These are phyloP conservation scores for Limnanthes douglasii DNA, from an alignment of 345 rosid species.

Conservation along the genomic window DNA sequence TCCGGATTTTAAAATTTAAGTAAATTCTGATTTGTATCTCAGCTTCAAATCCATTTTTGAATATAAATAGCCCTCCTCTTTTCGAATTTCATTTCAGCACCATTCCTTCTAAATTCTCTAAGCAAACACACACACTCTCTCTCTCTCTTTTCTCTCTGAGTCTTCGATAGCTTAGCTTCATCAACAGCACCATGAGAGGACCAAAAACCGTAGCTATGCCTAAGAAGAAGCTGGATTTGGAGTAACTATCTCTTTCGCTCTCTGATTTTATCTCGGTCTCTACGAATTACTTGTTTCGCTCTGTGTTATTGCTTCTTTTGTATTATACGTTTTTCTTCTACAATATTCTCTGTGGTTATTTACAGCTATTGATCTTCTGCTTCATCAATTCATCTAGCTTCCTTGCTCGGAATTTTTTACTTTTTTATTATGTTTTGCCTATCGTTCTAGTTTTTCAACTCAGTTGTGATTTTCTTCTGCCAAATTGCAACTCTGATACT, in stretches of 20 bases:
- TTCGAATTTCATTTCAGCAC: no score
- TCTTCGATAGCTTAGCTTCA: neutral
- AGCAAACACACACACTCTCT: neutral
- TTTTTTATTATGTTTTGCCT: neutral
- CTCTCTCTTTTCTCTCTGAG: neutral
- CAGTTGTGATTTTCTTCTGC: no score
- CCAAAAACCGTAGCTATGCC: constrained; percentile 13
- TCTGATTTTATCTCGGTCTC: neutral
- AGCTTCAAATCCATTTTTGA: constrained; percentile 1
- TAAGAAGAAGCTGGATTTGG: constrained; percentile 12
- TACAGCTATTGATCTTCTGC: neutral
- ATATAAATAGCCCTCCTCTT: neutral
- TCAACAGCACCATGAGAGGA: constrained; percentile 15
- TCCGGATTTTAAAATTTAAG: neutral
- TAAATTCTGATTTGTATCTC: neutral
- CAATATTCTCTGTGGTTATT: neutral
- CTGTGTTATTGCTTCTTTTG: neutral
- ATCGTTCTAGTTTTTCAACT: no score
- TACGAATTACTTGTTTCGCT: neutral
- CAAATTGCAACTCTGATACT: no score
- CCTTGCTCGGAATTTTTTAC: no score
- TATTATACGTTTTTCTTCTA: no score
- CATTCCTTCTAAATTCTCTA: no score
- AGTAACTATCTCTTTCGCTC: constrained; percentile 4
- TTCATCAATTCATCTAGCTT: no score